Evolutionary conservation across 2,329 filamentous ascomycete species (phyloP), one percentile per base, ranked within the genome.

Genomic region (Beauveria brongniartii): DNA sequence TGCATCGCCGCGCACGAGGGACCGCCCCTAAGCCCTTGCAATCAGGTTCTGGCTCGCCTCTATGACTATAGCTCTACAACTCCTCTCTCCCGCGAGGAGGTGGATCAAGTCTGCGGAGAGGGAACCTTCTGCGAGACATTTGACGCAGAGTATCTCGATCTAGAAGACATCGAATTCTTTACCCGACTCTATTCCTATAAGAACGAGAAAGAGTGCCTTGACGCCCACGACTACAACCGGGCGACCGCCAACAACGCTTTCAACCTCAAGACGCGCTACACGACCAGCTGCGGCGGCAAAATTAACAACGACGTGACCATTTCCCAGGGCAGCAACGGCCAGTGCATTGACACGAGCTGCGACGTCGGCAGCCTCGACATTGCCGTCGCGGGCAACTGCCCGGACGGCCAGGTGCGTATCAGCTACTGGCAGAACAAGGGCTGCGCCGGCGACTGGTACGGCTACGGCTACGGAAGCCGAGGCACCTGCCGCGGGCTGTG

Each of bases 381-480:
- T 30, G 24, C 28, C 1, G 7, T 5, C 9, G 37, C 16, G 3
- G 59, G 59, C 3, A 61, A 24, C 59, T 61, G 59, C 26, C 59
- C 59, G 9, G 28, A 20, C 20, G 59, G 59, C 37, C 52, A 56
- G 14, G 44, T 61, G 1, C 46, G 53, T 3, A 48, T 61, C 10
- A 61, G 59, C 46, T 61, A 61, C n/a, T 61, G 59, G 59, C 52
- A 61, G 34, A 46, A 52, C 5, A 5, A 24, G 2, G 28, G 52
- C 7, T 61, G 59, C n/a, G 20, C 16, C 0, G 59, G 59, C 37
- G 26, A 56, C 8, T 61, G 59, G 59, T 61, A 55, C 20, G 59
- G 59, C 3, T 61, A 61, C 3, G 59, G 59, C 10, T 61, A 61
- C 22, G 44, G 44, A 12, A 61, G 59, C 47, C 28, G 59, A 14